A percentile compares a stretch with the other conserved stretches of the same genome.
Evolutionary conservation across 495 filamentous ascomycete genomes (phyloP).

Genomic region (Oidiodendron maius): DNA sequence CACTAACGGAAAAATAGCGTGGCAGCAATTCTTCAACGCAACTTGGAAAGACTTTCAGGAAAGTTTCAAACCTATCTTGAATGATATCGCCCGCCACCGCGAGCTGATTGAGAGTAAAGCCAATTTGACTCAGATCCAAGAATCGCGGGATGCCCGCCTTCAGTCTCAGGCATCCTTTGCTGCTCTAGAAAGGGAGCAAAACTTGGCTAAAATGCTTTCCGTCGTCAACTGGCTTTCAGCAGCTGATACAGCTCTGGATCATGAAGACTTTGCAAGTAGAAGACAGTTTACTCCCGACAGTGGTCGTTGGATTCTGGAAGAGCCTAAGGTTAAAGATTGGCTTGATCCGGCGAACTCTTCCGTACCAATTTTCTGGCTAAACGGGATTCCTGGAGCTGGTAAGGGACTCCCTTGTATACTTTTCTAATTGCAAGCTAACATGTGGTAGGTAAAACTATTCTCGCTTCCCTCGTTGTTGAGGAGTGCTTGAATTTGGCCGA

Average conservation of each 20-base stretch:
- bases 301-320: slow-evolving; percentile 30
- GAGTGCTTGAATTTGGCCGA: slow-evolving; percentile 15
- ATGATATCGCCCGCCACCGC: slow-evolving; percentile 31
- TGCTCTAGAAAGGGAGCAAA: slow-evolving; percentile 14
- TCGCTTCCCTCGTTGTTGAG: slow-evolving; percentile 34
- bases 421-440: slow-evolving; percentile 8
- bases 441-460: slow-evolving; percentile 39
- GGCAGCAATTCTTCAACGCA: slow-evolving; percentile 28
- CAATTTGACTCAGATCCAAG: slow-evolving; percentile 19
- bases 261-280: slow-evolving; percentile 25
- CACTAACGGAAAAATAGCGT: no score
- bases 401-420: slow-evolving; percentile 12
- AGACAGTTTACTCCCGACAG: slow-evolving; percentile 22
- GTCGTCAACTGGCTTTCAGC: slow-evolving; percentile 30
- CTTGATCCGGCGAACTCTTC: slow-evolving; percentile 10
- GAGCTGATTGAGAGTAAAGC: slow-evolving; percentile 29
- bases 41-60: slow-evolving; percentile 36
- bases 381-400: no score
- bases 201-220: slow-evolving; percentile 11
- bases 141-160: slow-evolving; percentile 14
- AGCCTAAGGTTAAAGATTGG: slow-evolving; percentile 27
- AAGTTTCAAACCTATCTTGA: slow-evolving; percentile 27
- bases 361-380: slow-evolving; percentile 30
- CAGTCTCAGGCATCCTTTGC: slow-evolving; percentile 10
- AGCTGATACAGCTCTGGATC: slow-evolving; percentile 21